Conservation (phyloP, 805 yeast genomes). For the Kazachstania taianensis region DNA sequence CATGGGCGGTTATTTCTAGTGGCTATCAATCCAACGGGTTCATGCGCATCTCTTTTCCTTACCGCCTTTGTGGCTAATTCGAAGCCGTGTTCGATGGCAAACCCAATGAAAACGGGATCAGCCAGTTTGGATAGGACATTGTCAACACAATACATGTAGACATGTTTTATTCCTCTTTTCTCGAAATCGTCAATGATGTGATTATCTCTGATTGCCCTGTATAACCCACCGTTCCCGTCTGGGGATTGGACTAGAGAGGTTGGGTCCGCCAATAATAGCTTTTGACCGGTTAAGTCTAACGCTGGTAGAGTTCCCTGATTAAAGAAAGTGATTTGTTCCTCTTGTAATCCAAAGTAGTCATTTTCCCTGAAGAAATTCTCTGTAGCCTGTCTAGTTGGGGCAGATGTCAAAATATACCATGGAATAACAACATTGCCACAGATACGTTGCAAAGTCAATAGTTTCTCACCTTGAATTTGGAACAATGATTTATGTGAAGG, state of each 20-base stretch:
- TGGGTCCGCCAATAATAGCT: constrained; percentile 53
- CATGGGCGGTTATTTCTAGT: constrained; percentile 59
- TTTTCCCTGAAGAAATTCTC: constrained; percentile 55
- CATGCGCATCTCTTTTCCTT: constrained; percentile 78
- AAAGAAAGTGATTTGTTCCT: constrained; percentile 61
- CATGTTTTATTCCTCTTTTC: constrained; percentile 64
- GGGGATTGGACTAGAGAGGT: constrained; percentile 70
- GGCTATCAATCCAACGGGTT: constrained; percentile 88
- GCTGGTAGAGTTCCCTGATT: constrained; percentile 96
- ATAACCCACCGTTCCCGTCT: constrained; percentile 96
- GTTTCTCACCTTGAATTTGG: constrained; percentile 87
- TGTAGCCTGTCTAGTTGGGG: constrained; percentile 70
- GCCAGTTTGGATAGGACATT: constrained; percentile 86
- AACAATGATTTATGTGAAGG: constrained; percentile 80
- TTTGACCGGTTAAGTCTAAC: constrained; percentile 55
- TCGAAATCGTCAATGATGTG: constrained; percentile 60
- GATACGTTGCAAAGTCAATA: constrained; percentile 46
- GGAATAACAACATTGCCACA: constrained; percentile 34
- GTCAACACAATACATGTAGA: constrained; percentile 96
- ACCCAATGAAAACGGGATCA: constrained; percentile 81
- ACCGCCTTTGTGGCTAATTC: constrained; percentile 90
- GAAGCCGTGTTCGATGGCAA: constrained; percentile 55
- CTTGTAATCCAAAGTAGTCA: constrained; percentile 59
- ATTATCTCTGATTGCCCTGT: constrained; percentile 64
- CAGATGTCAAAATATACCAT: constrained; percentile 94